phyloP scores from a whole-genome alignment of 805 yeast genomes.

The Yamadazyma olivae region DNA sequence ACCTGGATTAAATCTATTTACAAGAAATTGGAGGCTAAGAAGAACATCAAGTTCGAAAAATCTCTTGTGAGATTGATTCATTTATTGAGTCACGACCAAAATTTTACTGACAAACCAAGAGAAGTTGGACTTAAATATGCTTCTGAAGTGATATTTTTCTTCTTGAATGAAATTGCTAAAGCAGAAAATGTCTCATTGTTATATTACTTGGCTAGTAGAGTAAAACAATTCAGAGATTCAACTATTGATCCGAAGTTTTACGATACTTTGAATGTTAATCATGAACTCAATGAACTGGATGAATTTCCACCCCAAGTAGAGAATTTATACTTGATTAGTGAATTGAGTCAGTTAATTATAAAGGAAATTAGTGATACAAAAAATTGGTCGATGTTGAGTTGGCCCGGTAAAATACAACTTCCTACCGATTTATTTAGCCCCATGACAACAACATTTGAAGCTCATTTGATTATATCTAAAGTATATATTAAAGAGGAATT shows the following conservation, averaged over 20 bases:
- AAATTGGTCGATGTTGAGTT: conserved; percentile 70
- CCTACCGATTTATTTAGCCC: conserved; percentile 71
- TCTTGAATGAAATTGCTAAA: conserved; percentile 55
- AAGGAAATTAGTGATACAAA: conserved; percentile 54
- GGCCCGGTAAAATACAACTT: conserved; percentile 75
- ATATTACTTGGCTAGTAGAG: conserved; percentile 72
- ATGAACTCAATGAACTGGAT: conserved; percentile 12
- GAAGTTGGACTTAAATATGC: conserved; percentile 25
- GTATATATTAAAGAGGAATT: conserved; percentile 53
- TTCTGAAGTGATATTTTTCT: conserved; percentile 57
- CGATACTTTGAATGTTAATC: conserved; percentile 15
- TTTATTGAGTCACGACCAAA: conserved; percentile 66
- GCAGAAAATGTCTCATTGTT: conserved; percentile 68
- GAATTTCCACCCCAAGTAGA: conserved; percentile 20
- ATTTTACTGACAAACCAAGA: conserved; percentile 32
- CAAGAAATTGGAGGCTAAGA: conserved; percentile 28
- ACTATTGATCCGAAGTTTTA: conserved; percentile 30
- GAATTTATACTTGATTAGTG: conserved; percentile 65
- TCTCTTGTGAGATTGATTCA: conserved; percentile 66
- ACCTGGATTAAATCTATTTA: conserved; percentile 73
- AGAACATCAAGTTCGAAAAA: conserved; percentile 57
- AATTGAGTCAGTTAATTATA: conserved; percentile 65
- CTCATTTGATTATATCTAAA: conserved; percentile 52
- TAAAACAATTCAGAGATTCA: conserved; percentile 74
- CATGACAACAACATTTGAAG: conserved; percentile 53